phyloP scores from a whole-genome alignment of 495 filamentous ascomycete genomes.

The Umbilicaria muhlenbergii region DNA sequence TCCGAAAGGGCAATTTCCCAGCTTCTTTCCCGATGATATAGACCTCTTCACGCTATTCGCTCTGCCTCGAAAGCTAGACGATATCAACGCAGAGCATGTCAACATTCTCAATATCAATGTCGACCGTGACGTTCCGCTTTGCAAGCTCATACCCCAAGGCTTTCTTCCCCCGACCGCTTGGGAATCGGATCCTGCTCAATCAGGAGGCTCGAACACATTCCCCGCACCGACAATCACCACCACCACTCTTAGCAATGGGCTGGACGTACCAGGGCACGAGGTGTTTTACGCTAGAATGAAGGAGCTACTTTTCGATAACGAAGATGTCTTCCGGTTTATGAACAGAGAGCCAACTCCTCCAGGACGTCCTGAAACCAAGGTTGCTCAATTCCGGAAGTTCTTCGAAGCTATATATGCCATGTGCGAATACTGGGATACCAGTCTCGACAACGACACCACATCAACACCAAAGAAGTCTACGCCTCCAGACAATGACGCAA shows the following conservation, averaged over 20 bases:
- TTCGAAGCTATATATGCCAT: slow-evolving; percentile 41
- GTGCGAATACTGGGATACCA: slow-evolving; percentile 50
- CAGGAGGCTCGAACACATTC: slow-evolving; percentile 8
- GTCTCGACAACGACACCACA: slow-evolving; percentile 33
- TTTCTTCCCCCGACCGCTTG: slow-evolving; percentile 33
- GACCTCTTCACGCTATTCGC: slow-evolving; percentile 27
- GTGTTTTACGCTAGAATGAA: slow-evolving; percentile 30
- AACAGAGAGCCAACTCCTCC: slow-evolving; percentile 24
- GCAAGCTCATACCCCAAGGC: slow-evolving; percentile 28
- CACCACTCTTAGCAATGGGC: slow-evolving; percentile 31
- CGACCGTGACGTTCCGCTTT: slow-evolving; percentile 24
- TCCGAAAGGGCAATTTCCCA: slow-evolving; percentile 14
- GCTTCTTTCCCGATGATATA: slow-evolving; percentile 15
- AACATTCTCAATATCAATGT: slow-evolving; percentile 36
- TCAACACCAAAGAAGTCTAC: slow-evolving; percentile 1
- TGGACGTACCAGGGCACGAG: slow-evolving; percentile 28
- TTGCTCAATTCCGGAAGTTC: slow-evolving; percentile 44
- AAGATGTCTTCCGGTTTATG: slow-evolving; percentile 38
- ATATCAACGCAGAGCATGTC: slow-evolving; percentile 33
- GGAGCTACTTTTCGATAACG: slow-evolving; percentile 40
- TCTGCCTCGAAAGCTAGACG: slow-evolving; percentile 35
- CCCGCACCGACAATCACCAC: slow-evolving; percentile 7
- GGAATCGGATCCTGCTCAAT: slow-evolving; percentile 11
- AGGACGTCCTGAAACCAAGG: slow-evolving; percentile 26
- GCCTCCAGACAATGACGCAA: slow-evolving; percentile 3